Percentiles rank a stretch among this genome's conserved stretches.
Evolutionary conservation across 495 filamentous ascomycete genomes (phyloP).

Genomic region (Aspergillus heteromorphus): DNA sequence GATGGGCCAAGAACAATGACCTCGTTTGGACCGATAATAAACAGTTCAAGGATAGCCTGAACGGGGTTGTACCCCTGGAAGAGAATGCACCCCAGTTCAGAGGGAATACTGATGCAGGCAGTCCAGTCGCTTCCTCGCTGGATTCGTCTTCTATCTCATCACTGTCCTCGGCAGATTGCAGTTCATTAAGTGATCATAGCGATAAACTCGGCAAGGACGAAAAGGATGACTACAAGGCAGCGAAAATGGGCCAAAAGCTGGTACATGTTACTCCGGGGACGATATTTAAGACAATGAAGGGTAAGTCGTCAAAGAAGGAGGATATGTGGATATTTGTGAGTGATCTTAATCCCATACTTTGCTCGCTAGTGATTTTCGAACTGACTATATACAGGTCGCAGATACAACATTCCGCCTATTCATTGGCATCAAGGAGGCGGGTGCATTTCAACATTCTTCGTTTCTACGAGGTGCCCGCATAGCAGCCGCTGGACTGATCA

Average conservation of each 20-base stretch:
- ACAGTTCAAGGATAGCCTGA: constrained; percentile 71
- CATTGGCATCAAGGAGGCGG: constrained; percentile 83
- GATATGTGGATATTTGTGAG: constrained; percentile 86
- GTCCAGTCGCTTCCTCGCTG: not conserved
- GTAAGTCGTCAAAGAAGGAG: constrained; percentile 65
- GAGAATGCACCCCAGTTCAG: constrained; percentile 52
- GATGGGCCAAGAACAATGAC: constrained; percentile 75
- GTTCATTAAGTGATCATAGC: constrained; percentile 21
- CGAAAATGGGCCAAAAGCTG: constrained; percentile 57
- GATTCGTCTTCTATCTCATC: constrained; percentile 12
- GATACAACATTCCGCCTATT: constrained; percentile 85
- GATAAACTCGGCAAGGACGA: constrained; percentile 42
- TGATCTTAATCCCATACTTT: not conserved
- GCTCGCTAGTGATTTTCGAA: not conserved
- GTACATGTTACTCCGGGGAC: constrained; percentile 62
- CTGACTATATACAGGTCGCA: constrained; percentile 25
- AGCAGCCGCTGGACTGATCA: constrained; percentile 77
- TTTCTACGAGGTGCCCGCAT: constrained; percentile 81
- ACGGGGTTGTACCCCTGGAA: constrained; percentile 66
- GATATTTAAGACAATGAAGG: constrained; percentile 65
- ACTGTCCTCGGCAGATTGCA: constrained; percentile 3
- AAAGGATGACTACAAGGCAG: constrained; percentile 47
- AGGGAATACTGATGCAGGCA: constrained; percentile 13
- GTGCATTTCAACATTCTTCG: constrained; percentile 84
- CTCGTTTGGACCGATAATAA: constrained; percentile 65